phyloP scores from a whole-genome alignment of 2,329 filamentous ascomycete genomes.

The Akanthomyces lecanii region DNA sequence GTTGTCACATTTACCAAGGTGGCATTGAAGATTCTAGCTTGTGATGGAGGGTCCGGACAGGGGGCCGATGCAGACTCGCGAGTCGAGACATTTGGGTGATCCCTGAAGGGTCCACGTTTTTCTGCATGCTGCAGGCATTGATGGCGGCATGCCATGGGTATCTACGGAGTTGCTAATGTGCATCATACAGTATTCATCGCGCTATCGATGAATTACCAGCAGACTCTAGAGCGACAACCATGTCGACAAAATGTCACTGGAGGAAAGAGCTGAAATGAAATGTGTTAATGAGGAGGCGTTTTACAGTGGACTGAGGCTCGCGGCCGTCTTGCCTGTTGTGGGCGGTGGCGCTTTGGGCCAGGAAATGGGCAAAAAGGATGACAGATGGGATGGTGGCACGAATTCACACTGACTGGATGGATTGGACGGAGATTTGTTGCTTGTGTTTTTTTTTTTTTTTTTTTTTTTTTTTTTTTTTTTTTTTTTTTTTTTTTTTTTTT shows the following conservation, averaged over 20 bases:
- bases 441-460: no score
- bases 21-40: constrained; percentile 1
- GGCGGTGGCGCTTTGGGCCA: background rate
- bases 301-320: background rate
- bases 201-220: no score
- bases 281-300: constrained; percentile 1
- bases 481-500: no score
- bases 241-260: background rate
- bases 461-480: no score
- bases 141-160: no score
- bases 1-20: background rate
- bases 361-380: background rate
- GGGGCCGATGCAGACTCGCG: background rate
- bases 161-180: no score
- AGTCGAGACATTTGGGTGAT: background rate
- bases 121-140: background rate
- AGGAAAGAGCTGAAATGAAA: background rate
- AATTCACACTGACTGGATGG: background rate
- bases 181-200: no score
- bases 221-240: background rate
- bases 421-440: no score
- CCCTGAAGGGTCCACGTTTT: background rate
- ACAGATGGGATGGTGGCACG: background rate
- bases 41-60: background rate
- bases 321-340: background rate